A percentile compares a stretch with the other conserved stretches of the same genome.
These are phyloP conservation scores for Colletotrichum echinochloae DNA, from an alignment of 2,329 filamentous ascomycete species.

Conservation along the genomic window DNA sequence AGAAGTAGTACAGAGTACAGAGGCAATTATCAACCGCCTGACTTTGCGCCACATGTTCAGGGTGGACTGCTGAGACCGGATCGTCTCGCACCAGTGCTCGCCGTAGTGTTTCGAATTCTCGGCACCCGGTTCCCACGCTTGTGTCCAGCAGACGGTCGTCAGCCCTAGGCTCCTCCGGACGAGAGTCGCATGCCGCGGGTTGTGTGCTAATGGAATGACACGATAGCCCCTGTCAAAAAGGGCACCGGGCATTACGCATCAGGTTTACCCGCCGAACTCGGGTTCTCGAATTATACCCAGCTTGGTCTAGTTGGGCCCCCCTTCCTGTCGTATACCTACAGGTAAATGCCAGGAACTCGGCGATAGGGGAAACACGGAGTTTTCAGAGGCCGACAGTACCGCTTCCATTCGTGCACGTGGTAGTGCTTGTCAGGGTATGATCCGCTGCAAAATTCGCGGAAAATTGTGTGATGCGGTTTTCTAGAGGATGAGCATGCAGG, in stretches of 20 bases:
- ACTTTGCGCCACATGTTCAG: slow-evolving; percentile 4
- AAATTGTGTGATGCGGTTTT: slow-evolving; percentile 15
- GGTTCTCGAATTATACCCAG: background rate
- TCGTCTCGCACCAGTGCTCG: slow-evolving; percentile 7
- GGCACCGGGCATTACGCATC: background rate
- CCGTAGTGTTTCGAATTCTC: slow-evolving; percentile 27
- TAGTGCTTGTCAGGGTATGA: slow-evolving; percentile 10
- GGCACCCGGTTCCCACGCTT: slow-evolving; percentile 27
- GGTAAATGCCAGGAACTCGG: background rate
- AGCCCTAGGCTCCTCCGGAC: slow-evolving; percentile 33
- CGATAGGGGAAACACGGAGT: background rate
- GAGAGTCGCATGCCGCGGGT: slow-evolving; percentile 16
- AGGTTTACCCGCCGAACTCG: background rate
- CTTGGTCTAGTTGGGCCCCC: background rate
- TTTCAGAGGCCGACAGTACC: slow-evolving; percentile 4
- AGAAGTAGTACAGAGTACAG: no score
- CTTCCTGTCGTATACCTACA: no score
- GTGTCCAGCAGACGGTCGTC: slow-evolving; percentile 15
- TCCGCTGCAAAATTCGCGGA: slow-evolving; percentile 26
- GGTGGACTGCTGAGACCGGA: slow-evolving; percentile 15
- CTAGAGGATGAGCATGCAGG: background rate
- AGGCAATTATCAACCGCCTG: background rate
- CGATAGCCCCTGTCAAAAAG: background rate
- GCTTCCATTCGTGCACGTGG: background rate
- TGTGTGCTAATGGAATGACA: background rate